Conservation (phyloP, 805 yeast species). For the Kodamaea laetipori region DNA sequence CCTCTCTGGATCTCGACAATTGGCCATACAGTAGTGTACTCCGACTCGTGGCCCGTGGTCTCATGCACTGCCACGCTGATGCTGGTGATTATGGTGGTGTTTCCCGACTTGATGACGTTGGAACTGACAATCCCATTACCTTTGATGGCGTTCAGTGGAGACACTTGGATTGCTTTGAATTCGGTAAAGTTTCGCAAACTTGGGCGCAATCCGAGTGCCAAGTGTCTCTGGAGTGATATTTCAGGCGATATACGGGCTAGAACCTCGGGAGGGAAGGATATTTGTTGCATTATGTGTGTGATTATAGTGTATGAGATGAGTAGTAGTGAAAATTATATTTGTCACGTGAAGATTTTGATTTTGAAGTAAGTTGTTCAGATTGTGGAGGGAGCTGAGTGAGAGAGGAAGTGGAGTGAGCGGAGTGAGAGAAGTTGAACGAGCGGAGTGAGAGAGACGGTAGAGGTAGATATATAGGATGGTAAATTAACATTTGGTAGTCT, state of each 20-base stretch:
- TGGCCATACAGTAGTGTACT: slow-evolving; percentile 55
- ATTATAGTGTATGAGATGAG: neutral
- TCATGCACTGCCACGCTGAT: slow-evolving; percentile 70
- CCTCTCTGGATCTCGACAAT: slow-evolving; percentile 78
- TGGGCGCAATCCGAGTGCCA: slow-evolving; percentile 76
- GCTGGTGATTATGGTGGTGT: slow-evolving; percentile 71
- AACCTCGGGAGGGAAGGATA: slow-evolving; percentile 74
- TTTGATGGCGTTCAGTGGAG: slow-evolving; percentile 21
- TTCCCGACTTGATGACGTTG: slow-evolving; percentile 66
- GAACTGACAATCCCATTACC: slow-evolving; percentile 57
- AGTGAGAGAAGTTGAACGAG: too few species aligned
- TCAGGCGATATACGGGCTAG: slow-evolving; percentile 86
- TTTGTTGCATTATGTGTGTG: slow-evolving; percentile 14
- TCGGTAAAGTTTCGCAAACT: slow-evolving; percentile 70
- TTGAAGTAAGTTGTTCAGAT: too few species aligned
- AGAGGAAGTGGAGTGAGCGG: too few species aligned
- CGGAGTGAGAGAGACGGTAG: too few species aligned
- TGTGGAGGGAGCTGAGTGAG: too few species aligned
- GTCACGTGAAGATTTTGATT: too few species aligned
- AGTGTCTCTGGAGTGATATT: slow-evolving; percentile 73
- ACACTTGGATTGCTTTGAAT: slow-evolving; percentile 58
- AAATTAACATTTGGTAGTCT: too few species aligned
- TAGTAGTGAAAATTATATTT: neutral
- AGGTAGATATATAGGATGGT: too few species aligned
- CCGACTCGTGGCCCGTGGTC: slow-evolving; percentile 24